Conservation (phyloP, 129 eudicot genomes). For the Flaveria brownii region DNA sequence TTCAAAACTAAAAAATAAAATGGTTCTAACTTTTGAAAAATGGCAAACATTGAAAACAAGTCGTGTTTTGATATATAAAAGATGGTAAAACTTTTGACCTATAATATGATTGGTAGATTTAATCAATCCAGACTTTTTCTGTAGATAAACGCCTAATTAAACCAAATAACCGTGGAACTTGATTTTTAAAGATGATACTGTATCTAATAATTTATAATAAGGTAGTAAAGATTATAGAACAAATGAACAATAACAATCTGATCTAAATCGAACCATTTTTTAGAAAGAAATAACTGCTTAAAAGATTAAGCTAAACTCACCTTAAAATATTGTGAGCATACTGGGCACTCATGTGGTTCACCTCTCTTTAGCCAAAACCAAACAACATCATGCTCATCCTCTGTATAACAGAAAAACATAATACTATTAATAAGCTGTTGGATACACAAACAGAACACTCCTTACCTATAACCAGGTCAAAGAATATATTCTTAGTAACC, state of each 20-base stretch:
- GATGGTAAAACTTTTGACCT: neutral
- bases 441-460: neutral
- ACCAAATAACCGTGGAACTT: neutral
- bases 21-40: neutral
- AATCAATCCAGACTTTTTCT: neutral
- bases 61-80: neutral
- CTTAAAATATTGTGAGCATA: constrained; percentile 81
- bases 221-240: too few relatives aligned
- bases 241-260: neutral
- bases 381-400: constrained; percentile 97
- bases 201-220: neutral
- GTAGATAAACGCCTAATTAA: neutral
- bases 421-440: neutral
- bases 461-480: too few relatives aligned
- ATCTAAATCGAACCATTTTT: too few relatives aligned
- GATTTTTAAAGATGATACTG: neutral
- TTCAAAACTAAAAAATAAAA: neutral
- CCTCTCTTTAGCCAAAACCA: constrained; percentile 99
- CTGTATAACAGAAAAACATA: constrained; percentile 38
- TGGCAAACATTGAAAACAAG: neutral
- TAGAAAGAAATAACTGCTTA: too few relatives aligned
- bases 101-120: neutral
- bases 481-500: too few relatives aligned
- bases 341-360: constrained; percentile 90
- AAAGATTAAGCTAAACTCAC: constrained; percentile 45